These are phyloP conservation scores for Tolypocladium paradoxum DNA, from an alignment of 2,329 filamentous ascomycete genomes.

Conservation along the genomic window DNA sequence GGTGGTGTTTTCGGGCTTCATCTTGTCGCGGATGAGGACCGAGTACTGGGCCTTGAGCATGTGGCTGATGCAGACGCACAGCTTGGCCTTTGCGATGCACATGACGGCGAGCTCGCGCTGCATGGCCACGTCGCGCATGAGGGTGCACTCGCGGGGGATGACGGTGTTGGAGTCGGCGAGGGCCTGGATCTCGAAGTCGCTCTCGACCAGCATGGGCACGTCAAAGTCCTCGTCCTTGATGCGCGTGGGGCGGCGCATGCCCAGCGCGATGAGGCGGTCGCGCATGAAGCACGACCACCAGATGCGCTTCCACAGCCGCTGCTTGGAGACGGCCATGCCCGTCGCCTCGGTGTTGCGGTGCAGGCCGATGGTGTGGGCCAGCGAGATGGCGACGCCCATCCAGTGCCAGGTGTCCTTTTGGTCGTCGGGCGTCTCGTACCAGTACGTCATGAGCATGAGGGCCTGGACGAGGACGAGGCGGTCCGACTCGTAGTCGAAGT, in stretches of 20 bases:
- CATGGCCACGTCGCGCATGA: slow-evolving; percentile 60
- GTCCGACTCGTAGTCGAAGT: slow-evolving; percentile 90
- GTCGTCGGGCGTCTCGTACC: slow-evolving; percentile 94
- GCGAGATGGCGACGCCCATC: slow-evolving; percentile 92
- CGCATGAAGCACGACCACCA: slow-evolving; percentile 99
- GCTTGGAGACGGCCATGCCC: slow-evolving; percentile 60
- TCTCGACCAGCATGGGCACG: slow-evolving; percentile 75
- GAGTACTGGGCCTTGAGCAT: slow-evolving; percentile 89
- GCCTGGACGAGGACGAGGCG: slow-evolving; percentile 82
- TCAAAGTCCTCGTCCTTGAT: slow-evolving; percentile 93
- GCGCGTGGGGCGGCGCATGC: slow-evolving; percentile 84
- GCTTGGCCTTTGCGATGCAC: slow-evolving; percentile 85
- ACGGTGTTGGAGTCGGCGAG: slow-evolving; percentile 58
- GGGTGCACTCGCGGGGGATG: slow-evolving; percentile 57
- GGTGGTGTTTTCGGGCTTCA: slow-evolving; percentile 65
- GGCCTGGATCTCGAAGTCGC: slow-evolving; percentile 70
- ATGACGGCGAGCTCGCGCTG: slow-evolving; percentile 73
- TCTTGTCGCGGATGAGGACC: slow-evolving; percentile 73
- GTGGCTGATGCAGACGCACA: slow-evolving; percentile 80
- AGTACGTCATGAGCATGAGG: slow-evolving; percentile 87
- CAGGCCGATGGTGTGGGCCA: slow-evolving; percentile 86
- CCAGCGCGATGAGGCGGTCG: slow-evolving; percentile 81
- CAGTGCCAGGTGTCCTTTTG: slow-evolving; percentile 98
- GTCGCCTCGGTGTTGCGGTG: slow-evolving; percentile 75
- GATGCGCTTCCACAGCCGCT: slow-evolving; percentile 84